Percentiles rank a stretch among this genome's conserved stretches.
These are phyloP conservation scores for Aspergillus ustus DNA, from an alignment of 2,329 filamentous ascomycete species.

Conservation along the genomic window DNA sequence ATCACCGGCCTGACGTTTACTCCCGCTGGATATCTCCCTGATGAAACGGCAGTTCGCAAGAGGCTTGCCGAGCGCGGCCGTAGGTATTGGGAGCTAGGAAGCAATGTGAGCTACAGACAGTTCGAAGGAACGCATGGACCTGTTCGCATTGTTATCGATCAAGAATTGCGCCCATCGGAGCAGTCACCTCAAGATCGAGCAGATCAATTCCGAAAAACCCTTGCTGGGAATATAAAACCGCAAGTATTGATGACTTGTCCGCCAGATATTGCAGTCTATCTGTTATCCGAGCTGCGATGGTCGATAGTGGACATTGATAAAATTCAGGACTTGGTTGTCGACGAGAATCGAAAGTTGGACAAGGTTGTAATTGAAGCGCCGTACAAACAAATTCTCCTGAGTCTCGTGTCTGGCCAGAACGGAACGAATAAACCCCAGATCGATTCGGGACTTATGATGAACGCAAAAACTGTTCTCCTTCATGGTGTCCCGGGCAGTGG, in stretches of 20 bases:
- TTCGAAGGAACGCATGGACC: not conserved
- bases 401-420: not conserved
- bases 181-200: not conserved
- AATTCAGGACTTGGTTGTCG: not conserved
- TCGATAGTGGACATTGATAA: not conserved
- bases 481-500: too few relatives aligned
- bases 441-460: not conserved
- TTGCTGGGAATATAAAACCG: not conserved
- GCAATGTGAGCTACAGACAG: not conserved
- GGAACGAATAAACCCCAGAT: not conserved
- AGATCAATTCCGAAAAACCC: not conserved
- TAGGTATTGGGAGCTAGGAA: not conserved
- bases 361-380: not conserved
- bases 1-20: not conserved
- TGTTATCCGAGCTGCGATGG: not conserved
- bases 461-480: not conserved
- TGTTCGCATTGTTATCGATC: not conserved
- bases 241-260: not conserved
- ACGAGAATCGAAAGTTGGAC: not conserved
- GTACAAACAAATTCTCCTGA: not conserved
- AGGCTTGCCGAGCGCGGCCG: not conserved
- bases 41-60: not conserved
- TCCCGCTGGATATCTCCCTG: not conserved
- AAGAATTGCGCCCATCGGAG: not conserved
- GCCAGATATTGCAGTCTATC: not conserved